Percentiles rank a stretch among this genome's conserved stretches.
These are phyloP conservation scores for Neurospora pannonica DNA, from an alignment of 495 filamentous ascomycete genomes.

Conservation along the genomic window DNA sequence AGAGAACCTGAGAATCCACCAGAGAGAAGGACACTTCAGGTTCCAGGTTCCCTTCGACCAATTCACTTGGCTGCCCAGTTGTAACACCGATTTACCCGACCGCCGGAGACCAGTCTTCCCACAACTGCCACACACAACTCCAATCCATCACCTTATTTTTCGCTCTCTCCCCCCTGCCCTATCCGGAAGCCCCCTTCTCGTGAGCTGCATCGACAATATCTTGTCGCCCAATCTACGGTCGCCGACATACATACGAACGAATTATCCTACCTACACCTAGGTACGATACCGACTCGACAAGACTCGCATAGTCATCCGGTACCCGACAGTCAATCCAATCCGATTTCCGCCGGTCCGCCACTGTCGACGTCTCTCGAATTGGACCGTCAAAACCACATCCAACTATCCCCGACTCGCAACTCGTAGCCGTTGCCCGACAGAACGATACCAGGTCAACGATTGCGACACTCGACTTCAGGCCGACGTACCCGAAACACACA, in stretches of 20 bases:
- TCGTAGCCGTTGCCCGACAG: background rate
- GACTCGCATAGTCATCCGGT: background rate
- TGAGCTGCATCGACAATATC: background rate
- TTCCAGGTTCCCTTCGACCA: background rate
- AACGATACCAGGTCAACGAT: background rate
- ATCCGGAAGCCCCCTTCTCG: background rate
- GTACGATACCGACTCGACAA: background rate
- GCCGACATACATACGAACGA: background rate
- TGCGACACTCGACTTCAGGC: background rate
- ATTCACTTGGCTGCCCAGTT: background rate
- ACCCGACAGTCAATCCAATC: background rate
- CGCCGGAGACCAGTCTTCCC: background rate
- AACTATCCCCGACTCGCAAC: background rate
- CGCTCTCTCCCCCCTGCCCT: background rate
- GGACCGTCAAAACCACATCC: background rate
- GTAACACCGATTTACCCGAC: background rate
- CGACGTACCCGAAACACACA: background rate
- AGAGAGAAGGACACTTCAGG: background rate
- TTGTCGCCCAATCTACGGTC: background rate
- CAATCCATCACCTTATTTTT: background rate
- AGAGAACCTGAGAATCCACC: background rate
- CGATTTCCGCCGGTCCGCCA: background rate
- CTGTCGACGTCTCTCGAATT: background rate
- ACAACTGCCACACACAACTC: background rate
- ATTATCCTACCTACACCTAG: background rate